phyloP scores from a whole-genome alignment of 306 rosid genomes.

The Quercus gilva region DNA sequence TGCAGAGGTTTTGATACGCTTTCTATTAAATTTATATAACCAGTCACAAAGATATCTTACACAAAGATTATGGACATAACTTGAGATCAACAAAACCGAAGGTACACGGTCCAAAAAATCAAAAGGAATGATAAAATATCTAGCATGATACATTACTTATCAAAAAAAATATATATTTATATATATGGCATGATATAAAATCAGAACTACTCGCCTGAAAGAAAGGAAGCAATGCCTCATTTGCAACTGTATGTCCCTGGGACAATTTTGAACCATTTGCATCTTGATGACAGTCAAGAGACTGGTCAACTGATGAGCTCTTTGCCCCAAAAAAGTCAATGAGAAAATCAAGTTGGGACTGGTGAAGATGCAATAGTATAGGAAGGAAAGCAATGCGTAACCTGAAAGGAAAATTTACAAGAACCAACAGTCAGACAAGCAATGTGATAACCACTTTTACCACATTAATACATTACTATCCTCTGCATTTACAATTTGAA shows the following conservation, averaged over 20 bases:
- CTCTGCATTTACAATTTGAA: background rate
- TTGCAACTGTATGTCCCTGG: slow-evolving; percentile 44
- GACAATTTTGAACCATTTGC: slow-evolving; percentile 53
- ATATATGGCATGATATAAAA: background rate
- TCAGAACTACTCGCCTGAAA: slow-evolving; percentile 72
- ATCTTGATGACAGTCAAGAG: slow-evolving; percentile 48
- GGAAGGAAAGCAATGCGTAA: slow-evolving; percentile 69
- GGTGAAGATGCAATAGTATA: slow-evolving; percentile 72
- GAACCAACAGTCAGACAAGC: slow-evolving; percentile 3
- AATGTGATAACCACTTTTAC: background rate
- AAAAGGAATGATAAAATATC: background rate
- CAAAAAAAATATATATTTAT: no score
- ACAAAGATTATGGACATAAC: background rate
- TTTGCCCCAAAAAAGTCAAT: slow-evolving; percentile 70
- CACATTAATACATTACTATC: background rate
- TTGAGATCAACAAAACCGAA: background rate
- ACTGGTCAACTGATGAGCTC: slow-evolving; percentile 46
- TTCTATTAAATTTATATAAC: background rate
- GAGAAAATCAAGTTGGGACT: slow-evolving; percentile 82
- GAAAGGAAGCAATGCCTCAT: slow-evolving; percentile 93
- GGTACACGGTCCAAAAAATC: background rate
- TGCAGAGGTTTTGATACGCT: background rate
- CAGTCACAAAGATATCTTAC: background rate
- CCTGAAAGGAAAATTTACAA: slow-evolving; percentile 44
- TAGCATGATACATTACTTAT: background rate